Evolutionary conservation across 768 basidiomycete genomes (phyloP).

Genomic region (Coprinopsis marcescibilis): DNA sequence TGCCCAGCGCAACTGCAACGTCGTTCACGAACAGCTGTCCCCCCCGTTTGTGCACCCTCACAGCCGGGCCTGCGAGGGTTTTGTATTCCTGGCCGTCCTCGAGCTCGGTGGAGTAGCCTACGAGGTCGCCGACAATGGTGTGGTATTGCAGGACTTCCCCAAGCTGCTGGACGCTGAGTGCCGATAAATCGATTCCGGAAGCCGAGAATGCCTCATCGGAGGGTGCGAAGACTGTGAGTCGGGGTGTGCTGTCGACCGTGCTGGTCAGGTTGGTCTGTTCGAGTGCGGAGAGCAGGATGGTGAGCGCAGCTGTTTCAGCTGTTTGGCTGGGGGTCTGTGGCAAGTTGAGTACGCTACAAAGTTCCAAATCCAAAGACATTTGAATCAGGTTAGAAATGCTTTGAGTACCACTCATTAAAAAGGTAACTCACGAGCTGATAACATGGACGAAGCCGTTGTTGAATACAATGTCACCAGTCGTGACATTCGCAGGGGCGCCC

Average conservation of each 20-base stretch:
- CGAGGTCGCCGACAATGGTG: constrained; percentile 4
- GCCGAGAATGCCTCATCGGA: constrained; percentile 3
- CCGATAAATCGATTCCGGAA: constrained; percentile 1
- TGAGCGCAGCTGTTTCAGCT: background rate
- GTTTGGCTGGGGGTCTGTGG: constrained; percentile 2
- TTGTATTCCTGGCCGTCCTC: constrained; percentile 8
- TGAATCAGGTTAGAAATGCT: background rate
- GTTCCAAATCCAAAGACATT: background rate
- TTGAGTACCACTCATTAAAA: background rate
- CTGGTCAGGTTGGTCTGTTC: background rate
- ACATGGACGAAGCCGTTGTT: constrained; percentile 4
- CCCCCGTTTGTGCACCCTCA: constrained; percentile 1
- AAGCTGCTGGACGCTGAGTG: background rate
- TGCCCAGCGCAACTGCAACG: constrained; percentile 2
- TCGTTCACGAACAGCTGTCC: constrained; percentile 7
- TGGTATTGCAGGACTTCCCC: constrained; percentile 4
- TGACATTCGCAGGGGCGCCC: constrained; percentile 2
- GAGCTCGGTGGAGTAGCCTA: constrained; percentile 6
- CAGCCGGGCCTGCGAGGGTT: constrained; percentile 1
- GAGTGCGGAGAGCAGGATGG: background rate
- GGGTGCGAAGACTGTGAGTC: constrained; percentile 5
- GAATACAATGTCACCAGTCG: background rate
- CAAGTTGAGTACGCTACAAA: constrained; percentile 3
- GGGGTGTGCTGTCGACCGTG: constrained; percentile 1
- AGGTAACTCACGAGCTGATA: background rate